phyloP scores from a whole-genome alignment of 2,329 filamentous ascomycete genomes.

The Cercospora canescens region DNA sequence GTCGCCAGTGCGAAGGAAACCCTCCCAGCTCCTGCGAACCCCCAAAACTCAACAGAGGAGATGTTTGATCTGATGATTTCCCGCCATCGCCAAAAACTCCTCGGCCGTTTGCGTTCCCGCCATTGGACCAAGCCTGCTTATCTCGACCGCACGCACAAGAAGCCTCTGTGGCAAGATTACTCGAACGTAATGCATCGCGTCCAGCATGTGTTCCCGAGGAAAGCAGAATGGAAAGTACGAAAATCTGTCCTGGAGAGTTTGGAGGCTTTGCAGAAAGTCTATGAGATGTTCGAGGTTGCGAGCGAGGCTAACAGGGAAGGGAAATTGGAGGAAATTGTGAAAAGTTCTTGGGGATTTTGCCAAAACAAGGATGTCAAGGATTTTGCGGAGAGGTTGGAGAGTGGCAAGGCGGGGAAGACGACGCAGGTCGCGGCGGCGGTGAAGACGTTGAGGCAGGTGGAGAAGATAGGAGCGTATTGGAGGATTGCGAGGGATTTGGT shows the following conservation, averaged over 20 bases:
- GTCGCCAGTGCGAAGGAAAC: not conserved
- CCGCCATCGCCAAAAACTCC: constrained; percentile 17
- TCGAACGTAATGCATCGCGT: constrained; percentile 14
- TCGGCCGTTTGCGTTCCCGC: constrained; percentile 13
- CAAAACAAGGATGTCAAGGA: not conserved
- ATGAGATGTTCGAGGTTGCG: constrained; percentile 5
- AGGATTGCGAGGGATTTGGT: constrained; percentile 9
- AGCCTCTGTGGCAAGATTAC: constrained; percentile 14
- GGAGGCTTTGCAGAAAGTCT: not conserved
- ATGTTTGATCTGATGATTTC: constrained; percentile 8
- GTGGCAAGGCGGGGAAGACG: constrained; percentile 1
- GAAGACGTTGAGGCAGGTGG: constrained; percentile 19
- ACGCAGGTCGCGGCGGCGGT: constrained; percentile 15
- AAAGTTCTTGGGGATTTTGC: constrained; percentile 8
- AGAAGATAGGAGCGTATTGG: constrained; percentile 20
- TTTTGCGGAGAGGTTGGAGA: constrained; percentile 9
- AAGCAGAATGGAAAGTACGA: constrained; percentile 6
- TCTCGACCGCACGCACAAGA: constrained; percentile 18
- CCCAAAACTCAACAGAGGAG: not conserved
- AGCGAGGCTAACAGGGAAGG: not conserved
- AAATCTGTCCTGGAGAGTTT: not conserved
- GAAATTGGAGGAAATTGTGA: constrained; percentile 2
- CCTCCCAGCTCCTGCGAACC: not conserved
- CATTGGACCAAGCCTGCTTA: constrained; percentile 17
- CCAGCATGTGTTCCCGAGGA: constrained; percentile 13